Evolutionary conservation across 1,139 yeast species (phyloP), one percentile per base, ranked within the genome.

Genomic region (Kodamaea ohmeri): DNA sequence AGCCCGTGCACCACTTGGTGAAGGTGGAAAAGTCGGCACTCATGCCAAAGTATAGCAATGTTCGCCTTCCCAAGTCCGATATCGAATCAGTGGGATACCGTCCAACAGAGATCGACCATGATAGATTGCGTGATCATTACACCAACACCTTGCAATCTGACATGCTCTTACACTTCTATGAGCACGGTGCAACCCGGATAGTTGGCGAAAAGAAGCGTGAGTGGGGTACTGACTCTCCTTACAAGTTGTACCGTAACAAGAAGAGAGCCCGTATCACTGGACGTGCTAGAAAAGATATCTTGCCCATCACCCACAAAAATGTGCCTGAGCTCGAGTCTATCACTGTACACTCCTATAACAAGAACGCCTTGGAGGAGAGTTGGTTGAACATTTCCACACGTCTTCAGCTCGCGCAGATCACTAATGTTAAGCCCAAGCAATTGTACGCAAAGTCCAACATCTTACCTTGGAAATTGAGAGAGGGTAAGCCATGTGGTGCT

Each of bases 401-500:
- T 46, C 71, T 88, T 45, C 95, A 87, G 61, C 61, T 94, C 40
- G 95, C 95, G 49, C 97, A 92, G 60, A 85, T 94, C 54, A 90
- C 98, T 24, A 96, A 96, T 47, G 81, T 76, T 48, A 87, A 88
- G 60, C 90, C 97, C 30, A 71, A 74, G 47, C 74, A 83, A 27
- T 70, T 88, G 22, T 83, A 71, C 57, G 83, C 95, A 34, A 85
- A 78, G 54, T 73, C 86, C 11, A 89, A 89, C 61, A 87, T 88
- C 34, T 84, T 92, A 39, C 77, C 80, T 30, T 90, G 97, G 96
- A 82, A 82, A 51, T 74, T 89, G 40, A 80, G 97, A 61, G 80
- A 80, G 36, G 96, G 97, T 32, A 83, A 80, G 69, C 83, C 85
- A 35, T 86, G 95, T 78, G 99, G 98, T 38, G 96, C 95, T 43